A percentile compares a stretch with the other conserved stretches of the same genome.
Evolutionary conservation across 1,139 yeast species (phyloP).

Genomic region (Geotrichum citri-aurantii): DNA sequence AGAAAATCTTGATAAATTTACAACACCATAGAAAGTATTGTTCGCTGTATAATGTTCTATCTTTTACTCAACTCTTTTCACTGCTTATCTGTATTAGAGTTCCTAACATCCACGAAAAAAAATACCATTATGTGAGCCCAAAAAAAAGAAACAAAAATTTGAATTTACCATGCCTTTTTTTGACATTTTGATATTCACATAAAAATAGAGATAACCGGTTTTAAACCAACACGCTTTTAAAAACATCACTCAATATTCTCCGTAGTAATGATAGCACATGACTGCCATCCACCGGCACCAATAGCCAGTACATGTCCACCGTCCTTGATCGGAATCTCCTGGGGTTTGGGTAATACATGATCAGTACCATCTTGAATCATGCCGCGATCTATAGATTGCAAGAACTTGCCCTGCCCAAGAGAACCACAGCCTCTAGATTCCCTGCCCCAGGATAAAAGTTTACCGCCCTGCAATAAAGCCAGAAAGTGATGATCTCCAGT

Average conservation of each 20-base stretch:
- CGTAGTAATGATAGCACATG: constrained; percentile 49
- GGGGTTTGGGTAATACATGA: constrained; percentile 43
- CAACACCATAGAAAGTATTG: too few species aligned
- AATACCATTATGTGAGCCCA: too few species aligned
- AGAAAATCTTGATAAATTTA: too few species aligned
- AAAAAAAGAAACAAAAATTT: too few species aligned
- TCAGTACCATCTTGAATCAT: constrained; percentile 33
- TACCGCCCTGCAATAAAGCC: constrained; percentile 57
- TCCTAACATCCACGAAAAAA: too few species aligned
- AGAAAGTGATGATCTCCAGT: constrained; percentile 72
- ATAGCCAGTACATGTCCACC: constrained; percentile 47
- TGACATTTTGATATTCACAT: too few species aligned
- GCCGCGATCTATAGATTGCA: constrained; percentile 18
- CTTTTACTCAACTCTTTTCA: too few species aligned
- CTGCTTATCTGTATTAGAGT: too few species aligned
- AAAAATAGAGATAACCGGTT: too few species aligned
- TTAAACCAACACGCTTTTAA: not conserved
- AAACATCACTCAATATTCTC: constrained; percentile 11
- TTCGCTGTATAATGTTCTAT: too few species aligned
- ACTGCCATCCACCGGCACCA: constrained; percentile 80
- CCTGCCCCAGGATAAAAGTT: constrained; percentile 63
- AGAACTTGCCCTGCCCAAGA: constrained; percentile 55
- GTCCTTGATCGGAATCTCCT: constrained; percentile 33
- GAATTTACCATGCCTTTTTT: too few species aligned
- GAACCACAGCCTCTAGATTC: constrained; percentile 64